phyloP scores from a whole-genome alignment of 257 asterid genomes.

The Solanum sejunctum region DNA sequence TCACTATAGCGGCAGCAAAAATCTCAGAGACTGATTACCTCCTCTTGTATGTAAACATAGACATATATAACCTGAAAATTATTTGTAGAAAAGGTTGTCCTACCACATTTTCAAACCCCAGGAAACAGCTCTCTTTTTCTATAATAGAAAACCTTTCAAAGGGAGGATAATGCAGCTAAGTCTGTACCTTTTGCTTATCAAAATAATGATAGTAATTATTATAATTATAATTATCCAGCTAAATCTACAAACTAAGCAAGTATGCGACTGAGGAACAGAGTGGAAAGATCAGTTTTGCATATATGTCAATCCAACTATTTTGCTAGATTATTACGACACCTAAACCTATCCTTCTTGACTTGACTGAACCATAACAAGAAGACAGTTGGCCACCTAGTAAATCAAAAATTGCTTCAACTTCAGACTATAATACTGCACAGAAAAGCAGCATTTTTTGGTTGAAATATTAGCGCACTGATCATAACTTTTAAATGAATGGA shows the following conservation, averaged over 20 bases:
- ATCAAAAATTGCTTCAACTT: neutral
- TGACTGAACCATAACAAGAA: neutral
- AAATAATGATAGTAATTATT: neutral
- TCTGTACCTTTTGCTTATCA: neutral
- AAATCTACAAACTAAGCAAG: neutral
- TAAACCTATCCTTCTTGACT: neutral
- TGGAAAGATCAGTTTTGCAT: neutral
- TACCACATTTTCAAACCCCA: neutral
- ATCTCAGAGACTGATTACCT: neutral
- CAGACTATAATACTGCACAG: neutral
- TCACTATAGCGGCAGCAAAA: neutral
- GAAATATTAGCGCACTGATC: neutral
- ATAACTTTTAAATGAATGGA: neutral
- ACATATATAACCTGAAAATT: neutral
- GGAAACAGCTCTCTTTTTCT: neutral
- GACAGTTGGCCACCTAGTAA: neutral
- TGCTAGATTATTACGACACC: neutral
- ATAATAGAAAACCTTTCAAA: neutral
- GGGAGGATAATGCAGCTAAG: neutral
- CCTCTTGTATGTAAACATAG: neutral
- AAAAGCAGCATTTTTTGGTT: neutral
- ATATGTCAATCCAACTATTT: neutral
- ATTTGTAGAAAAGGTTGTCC: neutral
- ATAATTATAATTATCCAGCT: neutral
- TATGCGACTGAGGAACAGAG: neutral